phyloP scores from a whole-genome alignment of 192 early-diverging fungal species.

The Piromyces finnis region DNA sequence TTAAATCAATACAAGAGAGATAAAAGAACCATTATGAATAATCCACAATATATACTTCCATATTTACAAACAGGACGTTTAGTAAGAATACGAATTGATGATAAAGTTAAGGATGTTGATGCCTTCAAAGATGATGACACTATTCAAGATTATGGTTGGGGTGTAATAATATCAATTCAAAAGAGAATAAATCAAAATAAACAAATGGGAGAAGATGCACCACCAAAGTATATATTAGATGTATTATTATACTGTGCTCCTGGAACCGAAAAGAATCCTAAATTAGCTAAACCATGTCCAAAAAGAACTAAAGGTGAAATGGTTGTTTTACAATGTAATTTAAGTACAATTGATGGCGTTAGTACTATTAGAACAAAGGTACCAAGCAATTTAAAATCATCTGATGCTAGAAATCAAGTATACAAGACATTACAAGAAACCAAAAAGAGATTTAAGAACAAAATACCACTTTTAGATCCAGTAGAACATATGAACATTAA shows the following conservation, averaged over 20 bases:
- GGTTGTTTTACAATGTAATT: conserved; percentile 56
- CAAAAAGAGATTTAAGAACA: not conserved
- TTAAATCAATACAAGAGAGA: conserved; percentile 43
- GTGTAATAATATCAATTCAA: conserved; percentile 58
- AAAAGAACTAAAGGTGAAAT: conserved; percentile 35
- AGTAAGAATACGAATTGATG: conserved; percentile 24
- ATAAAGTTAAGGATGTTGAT: conserved; percentile 8
- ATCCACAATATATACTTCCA: conserved; percentile 61
- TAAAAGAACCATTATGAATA: conserved; percentile 54
- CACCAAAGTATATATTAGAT: conserved; percentile 60
- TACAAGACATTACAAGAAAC: conserved; percentile 52
- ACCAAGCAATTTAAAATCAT: conserved; percentile 45
- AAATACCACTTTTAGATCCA: conserved; percentile 5
- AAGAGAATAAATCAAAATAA: conserved; percentile 21
- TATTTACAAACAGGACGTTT: conserved; percentile 78
- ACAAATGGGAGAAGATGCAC: not conserved
- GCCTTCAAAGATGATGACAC: conserved; percentile 6
- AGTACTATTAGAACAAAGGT: conserved; percentile 56
- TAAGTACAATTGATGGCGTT: conserved; percentile 54
- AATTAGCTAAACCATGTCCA: conserved; percentile 22
- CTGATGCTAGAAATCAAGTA: conserved; percentile 31
- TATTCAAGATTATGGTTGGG: conserved; percentile 80
- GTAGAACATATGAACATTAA: not conserved
- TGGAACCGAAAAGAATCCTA: conserved; percentile 19
- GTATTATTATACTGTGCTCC: conserved; percentile 63